Base-by-base conservation (phyloP, 441 rosid genomes). In the Erodium trifolium region DNA sequence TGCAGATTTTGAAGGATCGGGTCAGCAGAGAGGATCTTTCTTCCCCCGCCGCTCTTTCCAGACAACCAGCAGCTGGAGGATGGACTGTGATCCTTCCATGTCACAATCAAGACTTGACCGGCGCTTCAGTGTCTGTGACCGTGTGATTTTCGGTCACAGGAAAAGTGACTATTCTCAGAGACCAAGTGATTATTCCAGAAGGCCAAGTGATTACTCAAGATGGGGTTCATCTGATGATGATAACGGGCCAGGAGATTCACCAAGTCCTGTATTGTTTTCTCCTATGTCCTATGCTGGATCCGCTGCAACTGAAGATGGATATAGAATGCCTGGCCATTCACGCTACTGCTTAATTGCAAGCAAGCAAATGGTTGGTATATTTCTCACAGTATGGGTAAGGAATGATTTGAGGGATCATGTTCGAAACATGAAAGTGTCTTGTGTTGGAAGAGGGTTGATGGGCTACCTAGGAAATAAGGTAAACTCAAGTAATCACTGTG, bases 381-480 rank as follows among this genome's bases (percentile, higher is more conserved):
- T 92, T 75, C 86, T 94, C 29, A 90, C 98, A 0, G 78, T 92
- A 41, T 94, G 98, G 99, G 98, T 92, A 57, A 88, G 91, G 79
- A 82, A 87, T 35, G 97, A 94, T 69, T 76, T 94, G 67, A 82
- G 91, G 68, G 99, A 92, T 73, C 75, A 84, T 43, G 90, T 94
- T 70, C 80, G 80, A 72, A 89, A 92, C 82, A 80, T 94, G 94
- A 94, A 94, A 79, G 98, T 92, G 63, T 94, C 45, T 41, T 41
- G 45, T 41, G 12, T 41, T 41, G 45, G 45, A 7, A 41, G 45
- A 41, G 45, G 45, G 67, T 65, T 94, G 73, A 94, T 94, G 97
- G 99, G 97, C 39, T 94, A 94, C 74, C 96, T 94, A 0, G 97
- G 98, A 70, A 94, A 94, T 78, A 94, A 94, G 99, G 99, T 92